A percentile compares a stretch with the other conserved stretches of the same genome.
Evolutionary conservation across 2,329 filamentous ascomycete genomes (phyloP).

Genomic region (Leptodontidium sp.): DNA sequence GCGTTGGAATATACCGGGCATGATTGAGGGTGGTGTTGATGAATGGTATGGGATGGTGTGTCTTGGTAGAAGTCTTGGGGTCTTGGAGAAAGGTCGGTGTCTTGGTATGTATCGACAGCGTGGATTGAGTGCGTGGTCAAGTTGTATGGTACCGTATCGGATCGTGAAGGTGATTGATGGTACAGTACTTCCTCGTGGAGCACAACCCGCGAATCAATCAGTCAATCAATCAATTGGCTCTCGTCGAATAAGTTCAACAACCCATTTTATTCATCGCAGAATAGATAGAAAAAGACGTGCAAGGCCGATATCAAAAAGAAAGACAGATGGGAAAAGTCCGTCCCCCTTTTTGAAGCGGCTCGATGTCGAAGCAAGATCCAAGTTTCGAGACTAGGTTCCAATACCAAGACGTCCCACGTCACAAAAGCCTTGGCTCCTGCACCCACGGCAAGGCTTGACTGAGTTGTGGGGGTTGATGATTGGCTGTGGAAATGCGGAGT

Average conservation of each 20-base stretch:
- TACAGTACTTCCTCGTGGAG: neutral
- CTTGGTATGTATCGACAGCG: slow-evolving; percentile 14
- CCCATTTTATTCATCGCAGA: neutral
- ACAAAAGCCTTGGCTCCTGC: slow-evolving; percentile 4
- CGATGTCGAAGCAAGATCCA: slow-evolving; percentile 4
- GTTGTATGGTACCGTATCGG: neutral
- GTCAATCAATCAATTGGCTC: neutral
- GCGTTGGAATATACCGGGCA: slow-evolving; percentile 17
- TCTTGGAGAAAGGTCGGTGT: slow-evolving; percentile 3
- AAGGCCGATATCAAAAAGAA: neutral
- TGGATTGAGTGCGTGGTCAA: neutral
- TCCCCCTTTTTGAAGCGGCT: slow-evolving; percentile 3
- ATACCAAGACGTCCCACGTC: slow-evolving; percentile 18
- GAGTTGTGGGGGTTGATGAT: neutral
- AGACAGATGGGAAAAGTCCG: slow-evolving; percentile 13
- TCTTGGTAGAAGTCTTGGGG: slow-evolving; percentile 8
- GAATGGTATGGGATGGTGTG: neutral
- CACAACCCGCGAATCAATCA: neutral
- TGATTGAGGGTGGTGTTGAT: slow-evolving; percentile 1
- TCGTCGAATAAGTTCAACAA: neutral
- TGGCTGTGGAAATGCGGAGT: slow-evolving; percentile 8
- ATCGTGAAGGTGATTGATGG: neutral
- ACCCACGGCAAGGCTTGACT: slow-evolving; percentile 4
- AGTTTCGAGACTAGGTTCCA: slow-evolving; percentile 14
- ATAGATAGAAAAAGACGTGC: neutral